Conservation (phyloP, 495 filamentous ascomycete species). For the Penicillium goetzii region DNA sequence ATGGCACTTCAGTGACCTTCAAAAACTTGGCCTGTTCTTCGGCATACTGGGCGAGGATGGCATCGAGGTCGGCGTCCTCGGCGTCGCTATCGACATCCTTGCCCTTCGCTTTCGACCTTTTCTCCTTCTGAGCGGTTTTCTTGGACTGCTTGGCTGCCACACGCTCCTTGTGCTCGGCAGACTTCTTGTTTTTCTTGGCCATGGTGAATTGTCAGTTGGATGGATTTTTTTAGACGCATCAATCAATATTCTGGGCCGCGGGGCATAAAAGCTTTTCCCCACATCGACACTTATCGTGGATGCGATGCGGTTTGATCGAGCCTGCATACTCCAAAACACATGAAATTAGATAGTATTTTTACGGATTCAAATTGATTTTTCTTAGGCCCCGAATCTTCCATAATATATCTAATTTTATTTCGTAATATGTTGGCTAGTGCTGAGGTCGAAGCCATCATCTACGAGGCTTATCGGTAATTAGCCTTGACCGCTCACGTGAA, state of each 20-base stretch:
- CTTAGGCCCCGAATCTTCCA: too few relatives aligned
- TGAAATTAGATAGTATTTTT: too few relatives aligned
- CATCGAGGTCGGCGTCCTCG: conserved; percentile 93
- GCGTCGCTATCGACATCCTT: conserved; percentile 73
- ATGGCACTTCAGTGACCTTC: conserved; percentile 83
- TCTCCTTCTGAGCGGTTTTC: conserved; percentile 76
- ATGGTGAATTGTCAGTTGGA: conserved; percentile 32
- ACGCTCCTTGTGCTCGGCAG: conserved; percentile 59
- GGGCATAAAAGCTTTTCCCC: conserved; percentile 36
- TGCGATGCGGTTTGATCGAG: background rate
- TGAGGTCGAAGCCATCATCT: background rate
- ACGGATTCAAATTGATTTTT: too few relatives aligned
- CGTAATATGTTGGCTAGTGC: background rate
- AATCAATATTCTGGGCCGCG: conserved; percentile 25
- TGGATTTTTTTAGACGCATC: conserved; percentile 14
- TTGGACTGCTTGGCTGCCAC: conserved; percentile 57
- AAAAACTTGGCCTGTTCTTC: conserved; percentile 86
- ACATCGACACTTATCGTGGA: conserved; percentile 14
- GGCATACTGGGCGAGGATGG: conserved; percentile 90
- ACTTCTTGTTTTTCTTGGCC: conserved; percentile 59
- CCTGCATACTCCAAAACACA: background rate
- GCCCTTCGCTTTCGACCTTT: conserved; percentile 65
- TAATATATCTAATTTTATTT: background rate
- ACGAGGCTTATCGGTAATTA: conserved; percentile 11
- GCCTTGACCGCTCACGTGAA: conserved; percentile 37